Conservation (phyloP, 1,139 yeast species). For the Candida tropicalis region DNA sequence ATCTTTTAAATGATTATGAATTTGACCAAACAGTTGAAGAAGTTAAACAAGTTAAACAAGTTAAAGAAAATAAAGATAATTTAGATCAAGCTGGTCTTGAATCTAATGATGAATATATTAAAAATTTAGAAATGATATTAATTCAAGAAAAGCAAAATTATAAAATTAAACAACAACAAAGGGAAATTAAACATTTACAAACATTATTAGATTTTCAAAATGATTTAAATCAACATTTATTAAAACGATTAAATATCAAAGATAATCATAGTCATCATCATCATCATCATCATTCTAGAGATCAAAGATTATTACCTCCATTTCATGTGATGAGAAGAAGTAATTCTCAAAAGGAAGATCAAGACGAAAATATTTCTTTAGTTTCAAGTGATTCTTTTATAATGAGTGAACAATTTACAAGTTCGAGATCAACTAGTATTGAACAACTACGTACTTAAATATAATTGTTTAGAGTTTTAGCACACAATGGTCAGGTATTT, state of each 20-base stretch:
- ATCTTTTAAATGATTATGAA: conserved; percentile 2
- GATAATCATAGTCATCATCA: too few species aligned
- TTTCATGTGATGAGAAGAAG: conserved; percentile 4
- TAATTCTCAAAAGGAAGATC: background rate
- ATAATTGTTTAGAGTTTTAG: background rate
- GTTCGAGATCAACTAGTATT: conserved; percentile 4
- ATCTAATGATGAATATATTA: conserved; percentile 7
- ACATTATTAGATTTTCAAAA: conserved; percentile 20
- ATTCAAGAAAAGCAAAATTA: conserved; percentile 29
- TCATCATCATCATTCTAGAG: background rate
- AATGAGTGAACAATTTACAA: background rate
- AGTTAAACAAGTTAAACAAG: background rate
- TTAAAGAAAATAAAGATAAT: conserved; percentile 2
- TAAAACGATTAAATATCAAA: conserved; percentile 3
- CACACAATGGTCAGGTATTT: too few species aligned
- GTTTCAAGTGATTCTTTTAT: background rate
- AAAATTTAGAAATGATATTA: conserved; percentile 29
- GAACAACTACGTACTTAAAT: background rate
- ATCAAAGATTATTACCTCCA: conserved; percentile 10
- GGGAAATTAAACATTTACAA: conserved; percentile 30
- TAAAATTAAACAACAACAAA: conserved; percentile 30
- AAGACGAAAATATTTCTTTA: background rate
- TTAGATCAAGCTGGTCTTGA: conserved; percentile 10
- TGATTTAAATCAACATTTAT: conserved; percentile 3
- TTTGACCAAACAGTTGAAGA: background rate